phyloP scores from a whole-genome alignment of 805 yeast genomes.

The Wickerhamiella siamensis region DNA sequence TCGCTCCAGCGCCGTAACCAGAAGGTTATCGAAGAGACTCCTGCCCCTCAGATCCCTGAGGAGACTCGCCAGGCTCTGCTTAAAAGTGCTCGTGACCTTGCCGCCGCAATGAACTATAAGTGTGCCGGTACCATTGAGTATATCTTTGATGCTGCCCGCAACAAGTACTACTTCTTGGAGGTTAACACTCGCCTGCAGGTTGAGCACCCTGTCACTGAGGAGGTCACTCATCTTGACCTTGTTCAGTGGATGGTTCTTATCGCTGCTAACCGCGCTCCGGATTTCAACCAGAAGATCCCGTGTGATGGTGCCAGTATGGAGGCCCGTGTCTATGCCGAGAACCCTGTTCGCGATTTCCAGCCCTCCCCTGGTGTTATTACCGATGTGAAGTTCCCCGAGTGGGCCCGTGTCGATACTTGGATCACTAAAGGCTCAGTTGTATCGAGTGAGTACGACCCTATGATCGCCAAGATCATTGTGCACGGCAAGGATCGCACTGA shows the following conservation, averaged over 20 bases:
- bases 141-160: constrained; percentile 73
- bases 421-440: constrained; percentile 73
- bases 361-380: constrained; percentile 94
- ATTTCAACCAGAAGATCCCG: constrained; percentile 42
- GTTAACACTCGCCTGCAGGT: constrained; percentile 95
- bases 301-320: constrained; percentile 89
- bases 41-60: constrained; percentile 87
- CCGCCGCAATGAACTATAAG: constrained; percentile 70
- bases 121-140: constrained; percentile 97
- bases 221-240: constrained; percentile 85
- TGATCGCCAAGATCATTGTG: constrained; percentile 90
- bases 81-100: constrained; percentile 72
- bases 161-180: constrained; percentile 87
- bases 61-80: constrained; percentile 61
- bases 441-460: constrained; percentile 92
- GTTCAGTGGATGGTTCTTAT: constrained; percentile 94
- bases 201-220: constrained; percentile 94
- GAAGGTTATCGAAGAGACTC: constrained; percentile 92
- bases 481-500: constrained; percentile 82
- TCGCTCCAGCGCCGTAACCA: constrained; percentile 96
- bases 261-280: constrained; percentile 83
- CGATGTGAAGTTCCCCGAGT: constrained; percentile 68
- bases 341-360: constrained; percentile 85
- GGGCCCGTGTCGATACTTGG: constrained; percentile 96
- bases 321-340: constrained; percentile 92